Evolutionary conservation across 768 basidiomycete species (phyloP), one percentile per base, ranked within the genome.

Genomic region (Lentinula sp.): DNA sequence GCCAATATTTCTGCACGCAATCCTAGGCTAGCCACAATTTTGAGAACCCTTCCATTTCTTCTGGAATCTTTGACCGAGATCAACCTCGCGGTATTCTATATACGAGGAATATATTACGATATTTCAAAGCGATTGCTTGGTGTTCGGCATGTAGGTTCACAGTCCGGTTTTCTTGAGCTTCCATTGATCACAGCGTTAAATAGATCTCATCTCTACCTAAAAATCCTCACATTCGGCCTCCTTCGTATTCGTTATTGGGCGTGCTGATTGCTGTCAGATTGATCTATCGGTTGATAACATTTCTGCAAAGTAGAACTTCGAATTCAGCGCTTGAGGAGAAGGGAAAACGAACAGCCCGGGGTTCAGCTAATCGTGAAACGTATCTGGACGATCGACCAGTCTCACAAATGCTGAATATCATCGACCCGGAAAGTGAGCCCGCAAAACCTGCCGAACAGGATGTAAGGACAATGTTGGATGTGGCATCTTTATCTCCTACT

Each of bases 161-260:
- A 31, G 43, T 34, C 18, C 32, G 8, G 53, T 15, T 32, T 35
- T 56, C 43, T 39, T 48, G 55, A 46, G 40, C 16, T 28, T 42
- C 45, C 40, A 32, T 49, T 57, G 5, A 54, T 34, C 58, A 42
- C 46, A 16, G 62, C 32, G 8, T 59, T 11, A 3, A 5, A n/a
- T 63, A 95, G 92, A 70, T 93, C n/a, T 89, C 93, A 2, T 83
- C 87, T 11, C 80, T 80, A 54, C 87, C 86, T 1, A 81, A 85
- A 64, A 80, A 89, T 65, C 91, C 89, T 21, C 83, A 88, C 69
- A 76, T 78, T 9, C 80, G 86, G 53, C 87, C 90, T 7, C 93
- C 93, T 5, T 93, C 93, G 15, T 95, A 95, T 71, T 88, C 91
- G n/a, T 71, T 95, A 18, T 80, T 95, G 5, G 93, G 93, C 11